Conservation (phyloP, 2,329 filamentous ascomycete species). For the Fusarium coicis region DNA sequence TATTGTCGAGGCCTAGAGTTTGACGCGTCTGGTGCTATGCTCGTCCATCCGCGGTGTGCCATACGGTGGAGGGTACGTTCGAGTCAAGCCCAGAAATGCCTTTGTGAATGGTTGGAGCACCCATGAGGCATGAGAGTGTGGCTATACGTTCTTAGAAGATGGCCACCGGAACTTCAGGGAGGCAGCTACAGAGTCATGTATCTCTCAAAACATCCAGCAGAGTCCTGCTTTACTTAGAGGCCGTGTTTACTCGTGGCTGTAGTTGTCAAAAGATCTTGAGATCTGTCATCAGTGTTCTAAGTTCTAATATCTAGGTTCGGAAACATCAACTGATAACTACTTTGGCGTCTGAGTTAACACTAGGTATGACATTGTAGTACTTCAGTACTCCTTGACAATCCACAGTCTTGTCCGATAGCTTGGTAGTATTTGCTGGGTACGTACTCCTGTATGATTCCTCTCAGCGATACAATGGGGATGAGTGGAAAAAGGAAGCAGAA, state of each 20-base stretch:
- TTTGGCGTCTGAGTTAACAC: neutral
- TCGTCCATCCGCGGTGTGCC: too few species aligned
- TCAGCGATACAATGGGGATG: too few species aligned
- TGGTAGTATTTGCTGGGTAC: too few species aligned
- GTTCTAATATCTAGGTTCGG: neutral
- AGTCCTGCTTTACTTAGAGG: accelerated
- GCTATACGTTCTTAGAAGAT: neutral
- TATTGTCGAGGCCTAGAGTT: accelerated
- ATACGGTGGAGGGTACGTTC: accelerated
- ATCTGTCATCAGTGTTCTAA: neutral
- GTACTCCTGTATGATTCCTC: too few species aligned
- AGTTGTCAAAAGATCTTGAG: neutral
- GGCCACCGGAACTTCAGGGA: neutral
- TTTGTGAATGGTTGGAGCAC: too few species aligned
- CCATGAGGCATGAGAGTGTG: neutral
- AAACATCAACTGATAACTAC: neutral
- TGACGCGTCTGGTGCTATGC: neutral
- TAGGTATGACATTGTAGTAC: neutral
- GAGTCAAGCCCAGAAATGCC: accelerated
- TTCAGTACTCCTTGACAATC: neutral
- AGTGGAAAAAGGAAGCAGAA: too few species aligned
- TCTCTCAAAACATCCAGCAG: neutral
- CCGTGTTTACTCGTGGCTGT: accelerated
- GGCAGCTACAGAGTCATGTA: neutral
- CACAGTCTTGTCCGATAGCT: neutral